Evolutionary conservation across 2,329 filamentous ascomycete genomes (phyloP).

Genomic region (Delphinella strobiligena): DNA sequence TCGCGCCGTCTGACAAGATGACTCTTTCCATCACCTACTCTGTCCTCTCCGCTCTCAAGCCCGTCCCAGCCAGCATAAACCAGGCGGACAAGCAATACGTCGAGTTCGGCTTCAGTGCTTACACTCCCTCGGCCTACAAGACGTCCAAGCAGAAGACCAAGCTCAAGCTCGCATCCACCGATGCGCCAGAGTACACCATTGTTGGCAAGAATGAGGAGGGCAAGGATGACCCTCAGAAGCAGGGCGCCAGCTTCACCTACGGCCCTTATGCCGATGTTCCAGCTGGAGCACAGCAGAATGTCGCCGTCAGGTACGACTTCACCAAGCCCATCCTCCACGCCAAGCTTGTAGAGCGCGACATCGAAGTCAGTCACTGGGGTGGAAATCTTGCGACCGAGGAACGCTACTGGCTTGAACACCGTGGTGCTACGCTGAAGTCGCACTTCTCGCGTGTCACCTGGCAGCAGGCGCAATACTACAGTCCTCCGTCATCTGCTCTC

Average conservation of each 20-base stretch:
- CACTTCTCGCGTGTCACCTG: conserved; percentile 39
- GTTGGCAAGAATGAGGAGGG: conserved; percentile 42
- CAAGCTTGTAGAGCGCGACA: conserved; percentile 68
- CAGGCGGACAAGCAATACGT: conserved; percentile 84
- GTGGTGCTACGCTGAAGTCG: conserved; percentile 57
- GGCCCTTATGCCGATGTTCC: conserved; percentile 75
- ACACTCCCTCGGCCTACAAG: conserved; percentile 69
- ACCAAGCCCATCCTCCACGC: conserved; percentile 81
- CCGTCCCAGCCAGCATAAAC: conserved; percentile 70
- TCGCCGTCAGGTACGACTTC: conserved; percentile 84
- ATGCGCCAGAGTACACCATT: conserved; percentile 76
- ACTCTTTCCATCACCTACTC: conserved; percentile 83
- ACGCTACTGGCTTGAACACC: conserved; percentile 77
- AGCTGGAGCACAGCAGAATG: conserved; percentile 61
- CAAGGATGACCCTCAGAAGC: conserved; percentile 62
- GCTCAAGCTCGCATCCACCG: conserved; percentile 68
- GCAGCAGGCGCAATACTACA: conserved; percentile 50
- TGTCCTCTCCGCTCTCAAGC: conserved; percentile 63
- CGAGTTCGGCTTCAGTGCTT: conserved; percentile 73
- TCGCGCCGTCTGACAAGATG: conserved; percentile 65
- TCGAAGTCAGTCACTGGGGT: conserved; percentile 97
- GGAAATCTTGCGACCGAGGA: conserved; percentile 94
- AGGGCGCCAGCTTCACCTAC: conserved; percentile 78
- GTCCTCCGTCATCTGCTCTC: conserved; percentile 63
- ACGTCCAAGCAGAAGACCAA: conserved; percentile 96